phyloP scores from a whole-genome alignment of 441 rosid species.

The Mallotus japonicus region DNA sequence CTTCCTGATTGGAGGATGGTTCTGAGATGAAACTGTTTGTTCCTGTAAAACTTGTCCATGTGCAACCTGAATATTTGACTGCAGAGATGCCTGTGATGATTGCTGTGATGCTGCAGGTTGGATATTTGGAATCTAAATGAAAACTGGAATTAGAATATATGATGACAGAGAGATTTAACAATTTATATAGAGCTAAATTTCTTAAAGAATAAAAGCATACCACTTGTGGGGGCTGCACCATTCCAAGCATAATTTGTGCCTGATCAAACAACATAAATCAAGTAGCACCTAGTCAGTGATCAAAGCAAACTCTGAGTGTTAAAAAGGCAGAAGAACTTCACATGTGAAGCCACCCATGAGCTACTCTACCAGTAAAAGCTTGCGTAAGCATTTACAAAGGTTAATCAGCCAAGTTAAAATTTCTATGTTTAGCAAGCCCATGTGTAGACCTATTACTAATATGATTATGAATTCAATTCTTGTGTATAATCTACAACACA shows the following conservation, averaged over 20 bases:
- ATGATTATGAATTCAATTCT: too few species aligned
- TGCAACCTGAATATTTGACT: conserved; percentile 46
- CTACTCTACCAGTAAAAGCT: too few species aligned
- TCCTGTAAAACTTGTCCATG: conserved; percentile 51
- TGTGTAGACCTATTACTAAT: too few species aligned
- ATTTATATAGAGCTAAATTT: conserved; percentile 10
- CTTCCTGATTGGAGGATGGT: conserved; percentile 52
- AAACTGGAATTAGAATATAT: conserved; percentile 20
- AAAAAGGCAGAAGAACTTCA: background rate
- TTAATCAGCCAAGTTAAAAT: too few species aligned
- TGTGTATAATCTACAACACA: too few species aligned
- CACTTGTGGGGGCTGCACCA: conserved; percentile 92
- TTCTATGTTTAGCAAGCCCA: too few species aligned
- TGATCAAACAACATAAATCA: conserved; percentile 29
- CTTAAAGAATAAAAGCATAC: conserved; percentile 41
- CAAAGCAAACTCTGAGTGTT: background rate
- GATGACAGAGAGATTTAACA: conserved; percentile 3
- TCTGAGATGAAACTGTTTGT: conserved; percentile 45
- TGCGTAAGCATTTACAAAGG: too few species aligned
- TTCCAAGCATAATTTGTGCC: conserved; percentile 99
- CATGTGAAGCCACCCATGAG: background rate
- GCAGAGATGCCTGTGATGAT: conserved; percentile 50
- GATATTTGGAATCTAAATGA: conserved; percentile 61
- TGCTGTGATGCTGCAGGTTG: conserved; percentile 54
- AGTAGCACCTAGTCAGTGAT: conserved; percentile 8